Percentiles rank a stretch among this genome's conserved stretches.
phyloP scores from a whole-genome alignment of 345 rosid genomes.

The Rhodamnia argentea region DNA sequence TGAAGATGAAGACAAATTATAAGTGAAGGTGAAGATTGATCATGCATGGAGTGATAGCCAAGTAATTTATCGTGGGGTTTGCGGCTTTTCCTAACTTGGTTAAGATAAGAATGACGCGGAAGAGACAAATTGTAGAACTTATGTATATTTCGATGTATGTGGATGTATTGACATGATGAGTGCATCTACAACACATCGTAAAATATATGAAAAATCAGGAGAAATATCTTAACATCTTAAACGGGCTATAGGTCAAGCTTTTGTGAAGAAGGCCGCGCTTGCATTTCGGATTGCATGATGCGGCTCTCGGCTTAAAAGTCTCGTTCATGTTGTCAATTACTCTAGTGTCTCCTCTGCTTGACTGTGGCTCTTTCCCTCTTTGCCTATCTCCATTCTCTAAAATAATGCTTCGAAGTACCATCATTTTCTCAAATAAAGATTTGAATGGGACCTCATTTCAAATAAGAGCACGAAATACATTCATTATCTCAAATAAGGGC shows the following conservation, averaged over 20 bases:
- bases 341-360: not conserved
- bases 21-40: not conserved
- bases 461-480: too few relatives aligned
- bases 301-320: not conserved
- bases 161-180: too few relatives aligned
- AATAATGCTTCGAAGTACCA: too few relatives aligned
- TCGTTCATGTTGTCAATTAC: not conserved
- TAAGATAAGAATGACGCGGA: not conserved
- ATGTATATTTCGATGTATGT: not conserved
- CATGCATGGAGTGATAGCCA: not conserved
- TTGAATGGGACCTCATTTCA: too few relatives aligned
- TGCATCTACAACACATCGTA: too few relatives aligned
- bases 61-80: not conserved
- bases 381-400: not conserved
- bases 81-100: not conserved
- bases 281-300: not conserved
- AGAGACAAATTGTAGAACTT: not conserved
- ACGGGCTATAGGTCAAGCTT: not conserved
- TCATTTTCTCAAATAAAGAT: too few relatives aligned
- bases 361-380: not conserved
- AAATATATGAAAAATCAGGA: not conserved
- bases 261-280: not conserved
- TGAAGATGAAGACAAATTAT: not conserved
- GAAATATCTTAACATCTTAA: not conserved
- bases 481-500: too few relatives aligned